These are phyloP conservation scores for Gyrodon lividus DNA, from an alignment of 768 basidiomycete species.

Conservation along the genomic window DNA sequence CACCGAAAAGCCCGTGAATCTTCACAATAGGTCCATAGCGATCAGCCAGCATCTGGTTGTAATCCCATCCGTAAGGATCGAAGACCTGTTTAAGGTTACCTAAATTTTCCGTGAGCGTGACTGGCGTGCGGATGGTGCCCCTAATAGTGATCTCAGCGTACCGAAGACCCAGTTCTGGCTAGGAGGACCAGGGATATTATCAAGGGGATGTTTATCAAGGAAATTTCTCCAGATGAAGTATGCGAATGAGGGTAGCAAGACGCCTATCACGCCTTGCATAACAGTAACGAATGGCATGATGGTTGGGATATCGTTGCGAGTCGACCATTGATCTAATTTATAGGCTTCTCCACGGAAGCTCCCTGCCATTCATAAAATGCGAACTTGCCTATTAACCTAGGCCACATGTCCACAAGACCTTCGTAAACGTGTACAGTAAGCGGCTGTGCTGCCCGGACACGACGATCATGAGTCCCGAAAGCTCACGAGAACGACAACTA, in stretches of 20 bases:
- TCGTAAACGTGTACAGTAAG: too few species aligned
- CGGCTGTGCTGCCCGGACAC: too few species aligned
- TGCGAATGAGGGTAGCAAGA: neutral
- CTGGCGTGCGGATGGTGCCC: neutral
- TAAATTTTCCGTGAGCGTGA: slow-evolving; percentile 6
- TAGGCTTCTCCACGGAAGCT: too few species aligned
- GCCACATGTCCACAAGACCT: too few species aligned
- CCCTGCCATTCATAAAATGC: too few species aligned
- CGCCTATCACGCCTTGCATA: neutral
- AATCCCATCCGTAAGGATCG: slow-evolving; percentile 35
- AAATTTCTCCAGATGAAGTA: neutral
- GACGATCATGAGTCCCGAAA: too few species aligned
- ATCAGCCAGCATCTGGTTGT: slow-evolving; percentile 27
- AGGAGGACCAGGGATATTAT: slow-evolving; percentile 7
- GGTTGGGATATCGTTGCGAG: too few species aligned
- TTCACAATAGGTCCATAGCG: slow-evolving; percentile 45
- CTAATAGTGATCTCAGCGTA: neutral
- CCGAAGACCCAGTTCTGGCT: slow-evolving; percentile 3
- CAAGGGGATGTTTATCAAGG: neutral
- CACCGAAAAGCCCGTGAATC: slow-evolving; percentile 48
- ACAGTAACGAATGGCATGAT: neutral
- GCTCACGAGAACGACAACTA: too few species aligned
- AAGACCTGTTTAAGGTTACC: slow-evolving; percentile 37
- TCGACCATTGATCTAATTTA: too few species aligned
- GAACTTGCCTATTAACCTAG: too few species aligned